phyloP scores from a whole-genome alignment of 306 rosid species.

The Prunus fruticosa region DNA sequence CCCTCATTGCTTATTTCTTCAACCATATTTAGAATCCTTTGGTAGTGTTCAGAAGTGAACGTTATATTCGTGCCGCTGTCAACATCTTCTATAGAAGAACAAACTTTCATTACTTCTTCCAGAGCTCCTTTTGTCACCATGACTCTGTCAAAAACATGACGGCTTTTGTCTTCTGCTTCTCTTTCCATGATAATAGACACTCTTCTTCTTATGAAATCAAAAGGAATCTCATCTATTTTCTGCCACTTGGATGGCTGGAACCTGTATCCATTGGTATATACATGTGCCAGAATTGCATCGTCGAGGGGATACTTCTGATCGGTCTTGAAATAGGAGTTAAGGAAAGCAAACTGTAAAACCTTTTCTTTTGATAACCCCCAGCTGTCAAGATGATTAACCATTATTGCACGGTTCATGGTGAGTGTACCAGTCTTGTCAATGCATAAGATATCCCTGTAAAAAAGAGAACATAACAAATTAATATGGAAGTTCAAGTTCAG shows the following conservation, averaged over 20 bases:
- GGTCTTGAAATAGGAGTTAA: constrained; percentile 70
- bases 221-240: constrained; percentile 75
- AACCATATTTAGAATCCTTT: constrained; percentile 45
- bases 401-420: constrained; percentile 71
- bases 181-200: constrained; percentile 71
- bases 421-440: constrained; percentile 87
- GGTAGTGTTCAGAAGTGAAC: constrained; percentile 43
- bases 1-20: constrained; percentile 78
- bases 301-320: constrained; percentile 86
- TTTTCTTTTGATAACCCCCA: constrained; percentile 49
- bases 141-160: constrained; percentile 34
- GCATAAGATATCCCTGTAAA: constrained; percentile 76
- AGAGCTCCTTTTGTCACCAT: constrained; percentile 84
- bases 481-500: not conserved
- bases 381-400: constrained; percentile 58
- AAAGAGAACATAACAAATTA: constrained; percentile 2
- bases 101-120: constrained; percentile 67
- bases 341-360: constrained; percentile 68
- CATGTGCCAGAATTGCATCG: constrained; percentile 73
- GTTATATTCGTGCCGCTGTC: constrained; percentile 25
- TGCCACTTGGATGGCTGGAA: constrained; percentile 84
- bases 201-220: constrained; percentile 79
- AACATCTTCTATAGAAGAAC: constrained; percentile 57
- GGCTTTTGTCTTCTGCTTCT: constrained; percentile 31
- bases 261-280: constrained; percentile 69